Conservation (phyloP, 805 yeast species). For the Kregervanrija fluxuum region DNA sequence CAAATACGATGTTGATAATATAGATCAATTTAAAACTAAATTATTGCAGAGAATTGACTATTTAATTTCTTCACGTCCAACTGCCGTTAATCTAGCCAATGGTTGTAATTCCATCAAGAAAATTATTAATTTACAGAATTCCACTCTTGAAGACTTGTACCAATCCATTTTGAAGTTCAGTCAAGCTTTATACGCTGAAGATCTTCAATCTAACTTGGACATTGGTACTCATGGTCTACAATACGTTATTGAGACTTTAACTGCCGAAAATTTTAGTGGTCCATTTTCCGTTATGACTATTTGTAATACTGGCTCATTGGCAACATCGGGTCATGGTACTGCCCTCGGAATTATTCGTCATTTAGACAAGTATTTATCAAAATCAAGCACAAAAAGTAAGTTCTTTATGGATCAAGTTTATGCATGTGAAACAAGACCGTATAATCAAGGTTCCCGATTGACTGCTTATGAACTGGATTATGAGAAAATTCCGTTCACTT, state of each 20-base stretch:
- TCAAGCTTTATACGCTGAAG: conserved; percentile 60
- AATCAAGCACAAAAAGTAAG: conserved; percentile 27
- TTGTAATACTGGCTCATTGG: conserved; percentile 94
- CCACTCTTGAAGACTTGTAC: conserved; percentile 22
- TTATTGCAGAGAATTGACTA: conserved; percentile 49
- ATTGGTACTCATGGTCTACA: conserved; percentile 78
- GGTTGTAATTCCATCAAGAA: conserved; percentile 51
- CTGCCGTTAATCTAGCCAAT: conserved; percentile 87
- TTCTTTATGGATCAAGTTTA: conserved; percentile 64
- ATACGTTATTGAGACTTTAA: conserved; percentile 46
- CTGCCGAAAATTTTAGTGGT: conserved; percentile 43
- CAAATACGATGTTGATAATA: conserved; percentile 15
- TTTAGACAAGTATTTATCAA: conserved; percentile 31
- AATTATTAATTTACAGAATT: conserved; percentile 6
- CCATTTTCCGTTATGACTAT: conserved; percentile 82
- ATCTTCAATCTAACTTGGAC: conserved; percentile 64
- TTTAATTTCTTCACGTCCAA: conserved; percentile 77
- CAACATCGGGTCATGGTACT: conserved; percentile 97
- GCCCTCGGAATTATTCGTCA: conserved; percentile 90
- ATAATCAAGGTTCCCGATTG: conserved; percentile 90
- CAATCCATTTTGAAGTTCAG: conserved; percentile 36
- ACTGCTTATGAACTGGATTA: conserved; percentile 87
- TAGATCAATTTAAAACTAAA: conserved; percentile 26
- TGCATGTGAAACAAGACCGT: conserved; percentile 93
- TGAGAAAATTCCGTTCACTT: conserved; percentile 80